phyloP scores from a whole-genome alignment of 345 rosid genomes.

The Citrus trifoliata region DNA sequence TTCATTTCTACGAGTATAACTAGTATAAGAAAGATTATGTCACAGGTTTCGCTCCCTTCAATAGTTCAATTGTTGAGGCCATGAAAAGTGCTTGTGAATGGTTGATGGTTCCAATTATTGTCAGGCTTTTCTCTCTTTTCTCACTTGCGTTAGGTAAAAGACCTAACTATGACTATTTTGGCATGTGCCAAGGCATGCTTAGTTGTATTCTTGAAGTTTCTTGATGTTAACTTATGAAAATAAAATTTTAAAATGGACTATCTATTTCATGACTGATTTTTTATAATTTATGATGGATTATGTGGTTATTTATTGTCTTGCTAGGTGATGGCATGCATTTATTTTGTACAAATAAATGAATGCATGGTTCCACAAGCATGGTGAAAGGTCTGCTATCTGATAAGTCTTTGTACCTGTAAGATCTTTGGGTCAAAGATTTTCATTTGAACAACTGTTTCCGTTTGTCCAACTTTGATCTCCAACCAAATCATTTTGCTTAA shows the following conservation, averaged over 20 bases:
- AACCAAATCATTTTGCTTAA: conserved; percentile 14
- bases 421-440: conserved; percentile 63
- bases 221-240: background rate
- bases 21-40: background rate
- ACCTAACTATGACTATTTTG: conserved; percentile 38
- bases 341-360: background rate
- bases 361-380: background rate
- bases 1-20: too few species aligned
- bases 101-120: background rate
- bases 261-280: background rate
- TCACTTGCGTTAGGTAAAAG: conserved; percentile 29
- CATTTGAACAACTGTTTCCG: conserved; percentile 26
- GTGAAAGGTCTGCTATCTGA: conserved; percentile 30
- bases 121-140: conserved; percentile 3
- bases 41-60: background rate
- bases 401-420: conserved; percentile 29
- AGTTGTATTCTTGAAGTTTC: conserved; percentile 34
- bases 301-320: background rate
- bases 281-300: background rate
- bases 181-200: conserved; percentile 28
- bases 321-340: background rate
- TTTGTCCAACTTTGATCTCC: conserved; percentile 16
- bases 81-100: background rate
- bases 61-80: background rate
- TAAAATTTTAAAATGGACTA: background rate